Evolutionary conservation across 257 asterid genomes (phyloP), one percentile per base, ranked within the genome.

Genomic region (Echium plantagineum): DNA sequence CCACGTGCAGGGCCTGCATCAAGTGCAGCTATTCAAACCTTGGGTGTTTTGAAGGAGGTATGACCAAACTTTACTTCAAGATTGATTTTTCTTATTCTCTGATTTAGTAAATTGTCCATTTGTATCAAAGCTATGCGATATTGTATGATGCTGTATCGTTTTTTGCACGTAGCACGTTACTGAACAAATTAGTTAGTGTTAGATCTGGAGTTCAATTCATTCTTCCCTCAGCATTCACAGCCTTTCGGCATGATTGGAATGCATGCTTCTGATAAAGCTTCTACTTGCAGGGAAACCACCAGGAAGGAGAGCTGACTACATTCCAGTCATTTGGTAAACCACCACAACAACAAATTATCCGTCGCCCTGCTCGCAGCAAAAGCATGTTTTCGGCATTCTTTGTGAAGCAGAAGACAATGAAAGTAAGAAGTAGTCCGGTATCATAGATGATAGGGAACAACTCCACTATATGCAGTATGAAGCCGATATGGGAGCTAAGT

Each of bases 341-440:
- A 55, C 57, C 67, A 47, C 78, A 64, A 55, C 75, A 61, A 63
- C 83, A 76, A 66, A 48, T 58, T 57, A 70, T 75, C 30, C 79
- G 75, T 9, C 76, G 74, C 3, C 89, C 86, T 66, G 63, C 63
- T 55, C 84, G 94, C 31, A 85, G 90, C 66, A 90, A 78, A 73
- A 87, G 89, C 56, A 30, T 90, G 76, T 72, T 90, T 58, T 83
- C 97, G 1, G 66, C 85, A 28, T 81, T 90, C 81, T 90, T 85
- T 73, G 77, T 71, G 67, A 89, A 81, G 81, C 85, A 84, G 57
- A 86, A 89, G 83, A 60, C 84, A 28, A 70, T 72, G 54, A 80
- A 74, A 60, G 58, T 70, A 64, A 78, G 68, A 69, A 57, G 70
- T 7, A 65, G 60, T 56, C 61, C 69, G 9, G 69, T 74, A 31